Evolutionary conservation across 2,329 filamentous ascomycete species (phyloP).

Genomic region (Ceratocystis papillata): DNA sequence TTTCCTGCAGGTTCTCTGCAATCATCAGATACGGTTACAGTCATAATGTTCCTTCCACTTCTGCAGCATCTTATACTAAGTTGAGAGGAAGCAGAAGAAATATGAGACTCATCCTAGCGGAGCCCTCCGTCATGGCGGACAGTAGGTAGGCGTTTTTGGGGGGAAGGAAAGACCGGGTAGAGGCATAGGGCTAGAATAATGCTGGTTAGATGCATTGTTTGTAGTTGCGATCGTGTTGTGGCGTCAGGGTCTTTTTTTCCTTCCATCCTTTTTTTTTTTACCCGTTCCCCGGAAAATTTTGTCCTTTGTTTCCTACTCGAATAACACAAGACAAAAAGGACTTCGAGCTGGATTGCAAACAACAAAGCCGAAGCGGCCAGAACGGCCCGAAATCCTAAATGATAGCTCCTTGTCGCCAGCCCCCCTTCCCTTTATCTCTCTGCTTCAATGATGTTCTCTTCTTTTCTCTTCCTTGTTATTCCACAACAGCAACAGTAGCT

Average conservation of each 20-base stretch:
- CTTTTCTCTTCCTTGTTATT: slow-evolving; percentile 6
- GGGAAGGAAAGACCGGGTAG: slow-evolving; percentile 9
- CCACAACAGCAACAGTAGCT: not conserved
- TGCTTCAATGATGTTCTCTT: slow-evolving; percentile 4
- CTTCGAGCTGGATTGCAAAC: not conserved
- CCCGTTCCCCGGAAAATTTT: not conserved
- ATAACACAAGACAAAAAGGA: not conserved
- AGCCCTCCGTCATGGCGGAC: slow-evolving; percentile 4
- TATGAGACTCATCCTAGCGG: not conserved
- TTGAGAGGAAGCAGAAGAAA: not conserved
- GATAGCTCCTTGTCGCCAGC: not conserved
- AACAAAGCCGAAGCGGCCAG: slow-evolving; percentile 4
- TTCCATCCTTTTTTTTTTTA: not conserved
- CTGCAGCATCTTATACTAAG: not conserved
- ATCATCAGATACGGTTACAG: not conserved
- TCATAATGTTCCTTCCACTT: slow-evolving; percentile 3
- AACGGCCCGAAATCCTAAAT: slow-evolving; percentile 18
- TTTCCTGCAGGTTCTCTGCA: slow-evolving; percentile 4
- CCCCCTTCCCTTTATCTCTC: not conserved
- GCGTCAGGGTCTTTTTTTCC: not conserved
- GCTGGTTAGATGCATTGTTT: slow-evolving; percentile 14
- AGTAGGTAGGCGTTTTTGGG: not conserved
- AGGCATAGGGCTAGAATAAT: slow-evolving; percentile 16
- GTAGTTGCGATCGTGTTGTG: not conserved
- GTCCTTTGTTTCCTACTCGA: not conserved